phyloP scores from a whole-genome alignment of 345 rosid species.

The Brassica rapa region DNA sequence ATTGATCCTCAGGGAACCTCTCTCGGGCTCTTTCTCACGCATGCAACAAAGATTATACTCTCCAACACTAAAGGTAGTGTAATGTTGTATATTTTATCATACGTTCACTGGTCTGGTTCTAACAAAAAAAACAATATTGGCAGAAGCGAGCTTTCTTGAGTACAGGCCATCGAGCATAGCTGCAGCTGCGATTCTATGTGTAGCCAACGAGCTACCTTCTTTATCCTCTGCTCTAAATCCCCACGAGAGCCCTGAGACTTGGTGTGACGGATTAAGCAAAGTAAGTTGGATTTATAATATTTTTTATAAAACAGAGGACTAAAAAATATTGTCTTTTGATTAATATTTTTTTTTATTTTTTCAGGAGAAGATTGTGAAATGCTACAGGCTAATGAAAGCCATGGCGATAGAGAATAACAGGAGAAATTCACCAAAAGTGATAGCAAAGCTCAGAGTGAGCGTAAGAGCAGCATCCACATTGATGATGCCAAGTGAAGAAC shows the following conservation, averaged over 20 bases:
- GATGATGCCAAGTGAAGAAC: constrained; percentile 47
- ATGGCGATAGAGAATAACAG: constrained; percentile 49
- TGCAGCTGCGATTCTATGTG: constrained; percentile 86
- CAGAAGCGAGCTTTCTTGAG: constrained; percentile 90
- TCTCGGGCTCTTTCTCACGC: constrained; percentile 58
- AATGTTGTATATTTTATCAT: neutral
- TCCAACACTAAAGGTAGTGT: constrained; percentile 75
- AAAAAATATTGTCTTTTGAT: neutral
- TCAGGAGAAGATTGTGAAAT: constrained; percentile 82
- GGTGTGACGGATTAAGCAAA: constrained; percentile 94
- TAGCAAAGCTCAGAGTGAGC: constrained; percentile 69
- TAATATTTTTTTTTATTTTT: constrained; percentile 8
- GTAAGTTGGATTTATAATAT: constrained; percentile 43
- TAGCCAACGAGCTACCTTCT: constrained; percentile 77
- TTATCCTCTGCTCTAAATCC: constrained; percentile 59
- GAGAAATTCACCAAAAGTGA: constrained; percentile 54
- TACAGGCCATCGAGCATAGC: constrained; percentile 92
- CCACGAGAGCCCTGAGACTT: constrained; percentile 78
- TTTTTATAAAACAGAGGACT: neutral
- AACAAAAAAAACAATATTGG: neutral
- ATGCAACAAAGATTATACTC: constrained; percentile 74
- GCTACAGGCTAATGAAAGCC: constrained; percentile 78
- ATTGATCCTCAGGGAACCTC: constrained; percentile 67
- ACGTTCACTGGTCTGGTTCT: constrained; percentile 5
- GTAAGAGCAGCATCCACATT: constrained; percentile 48